Percentiles rank a stretch among this genome's conserved stretches.
These are phyloP conservation scores for Golubevia pallescens DNA, from an alignment of 1,284 basidiomycete species.

Conservation along the genomic window DNA sequence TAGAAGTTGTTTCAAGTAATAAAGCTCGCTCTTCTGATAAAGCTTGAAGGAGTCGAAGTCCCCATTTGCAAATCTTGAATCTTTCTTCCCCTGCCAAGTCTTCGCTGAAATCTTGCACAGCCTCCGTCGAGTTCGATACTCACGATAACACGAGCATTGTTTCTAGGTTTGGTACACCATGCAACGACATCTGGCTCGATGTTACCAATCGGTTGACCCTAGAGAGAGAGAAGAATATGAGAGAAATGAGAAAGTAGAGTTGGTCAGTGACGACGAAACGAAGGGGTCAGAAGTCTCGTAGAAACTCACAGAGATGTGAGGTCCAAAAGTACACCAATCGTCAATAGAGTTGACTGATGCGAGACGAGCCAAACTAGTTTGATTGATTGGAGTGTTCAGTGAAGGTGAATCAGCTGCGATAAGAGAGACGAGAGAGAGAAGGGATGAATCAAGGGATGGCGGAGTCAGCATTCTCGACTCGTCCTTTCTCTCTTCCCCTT, in stretches of 20 bases:
- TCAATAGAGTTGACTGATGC: constrained; percentile 57
- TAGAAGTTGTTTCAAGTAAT: no score
- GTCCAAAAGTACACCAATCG: constrained; percentile 64
- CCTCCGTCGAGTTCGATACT: constrained; percentile 1
- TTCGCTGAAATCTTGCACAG: no score
- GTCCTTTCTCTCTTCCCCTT: neutral
- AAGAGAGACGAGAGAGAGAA: no score
- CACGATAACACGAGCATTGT: constrained; percentile 61
- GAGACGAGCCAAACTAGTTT: constrained; percentile 50
- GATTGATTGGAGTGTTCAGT: constrained; percentile 58
- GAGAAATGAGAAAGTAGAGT: no score
- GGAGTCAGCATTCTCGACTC: neutral
- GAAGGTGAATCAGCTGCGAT: constrained; percentile 18
- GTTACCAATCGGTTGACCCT: constrained; percentile 71
- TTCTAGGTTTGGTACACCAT: constrained; percentile 72
- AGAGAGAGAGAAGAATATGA: no score
- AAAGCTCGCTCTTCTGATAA: no score
- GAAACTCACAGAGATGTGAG: constrained; percentile 7
- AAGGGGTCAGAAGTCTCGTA: no score
- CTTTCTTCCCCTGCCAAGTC: no score
- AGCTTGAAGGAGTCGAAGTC: no score
- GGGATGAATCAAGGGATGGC: no score
- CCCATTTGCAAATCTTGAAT: no score
- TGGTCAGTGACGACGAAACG: no score
- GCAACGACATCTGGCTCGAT: constrained; percentile 75